Evolutionary conservation across 2,329 filamentous ascomycete species (phyloP).

Genomic region (Colletotrichum tropicale): DNA sequence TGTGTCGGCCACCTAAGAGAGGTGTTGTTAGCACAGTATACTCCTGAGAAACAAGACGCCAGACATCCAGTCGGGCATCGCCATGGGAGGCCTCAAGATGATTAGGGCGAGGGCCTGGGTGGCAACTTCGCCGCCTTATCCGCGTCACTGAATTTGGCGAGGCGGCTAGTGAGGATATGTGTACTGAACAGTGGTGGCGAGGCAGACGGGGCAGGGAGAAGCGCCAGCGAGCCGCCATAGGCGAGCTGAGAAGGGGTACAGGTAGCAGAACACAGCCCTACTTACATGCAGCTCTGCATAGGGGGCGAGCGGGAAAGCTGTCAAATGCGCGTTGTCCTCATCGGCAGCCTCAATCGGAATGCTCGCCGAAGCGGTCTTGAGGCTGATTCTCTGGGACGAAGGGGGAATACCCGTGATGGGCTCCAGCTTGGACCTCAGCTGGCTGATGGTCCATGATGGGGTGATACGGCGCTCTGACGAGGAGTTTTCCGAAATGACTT

Average conservation of each 20-base stretch:
- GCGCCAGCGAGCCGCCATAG: neutral
- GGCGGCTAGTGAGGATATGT: neutral
- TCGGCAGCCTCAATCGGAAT: slow-evolving; percentile 71
- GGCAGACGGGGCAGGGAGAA: neutral
- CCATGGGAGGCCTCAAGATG: neutral
- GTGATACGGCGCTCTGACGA: slow-evolving; percentile 90
- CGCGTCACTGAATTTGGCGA: neutral
- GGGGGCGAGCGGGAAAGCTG: slow-evolving; percentile 68
- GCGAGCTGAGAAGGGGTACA: neutral
- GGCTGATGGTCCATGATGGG: slow-evolving; percentile 86
- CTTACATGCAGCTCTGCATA: slow-evolving; percentile 84
- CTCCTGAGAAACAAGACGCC: neutral
- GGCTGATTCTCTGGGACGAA: slow-evolving; percentile 73
- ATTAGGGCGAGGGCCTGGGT: neutral
- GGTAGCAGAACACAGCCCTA: slow-evolving; percentile 28
- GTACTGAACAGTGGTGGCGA: neutral
- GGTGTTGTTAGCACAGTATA: neutral
- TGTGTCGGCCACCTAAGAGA: slow-evolving; percentile 73
- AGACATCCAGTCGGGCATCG: neutral
- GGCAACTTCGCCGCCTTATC: neutral
- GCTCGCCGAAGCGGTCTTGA: slow-evolving; percentile 68
- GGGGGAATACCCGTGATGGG: slow-evolving; percentile 92
- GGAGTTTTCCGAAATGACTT: slow-evolving; percentile 76
- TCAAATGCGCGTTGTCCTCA: slow-evolving; percentile 73
- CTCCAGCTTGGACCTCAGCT: slow-evolving; percentile 87